These are phyloP conservation scores for Dichomitus squalens DNA, from an alignment of 1,284 basidiomycete species.

Conservation along the genomic window DNA sequence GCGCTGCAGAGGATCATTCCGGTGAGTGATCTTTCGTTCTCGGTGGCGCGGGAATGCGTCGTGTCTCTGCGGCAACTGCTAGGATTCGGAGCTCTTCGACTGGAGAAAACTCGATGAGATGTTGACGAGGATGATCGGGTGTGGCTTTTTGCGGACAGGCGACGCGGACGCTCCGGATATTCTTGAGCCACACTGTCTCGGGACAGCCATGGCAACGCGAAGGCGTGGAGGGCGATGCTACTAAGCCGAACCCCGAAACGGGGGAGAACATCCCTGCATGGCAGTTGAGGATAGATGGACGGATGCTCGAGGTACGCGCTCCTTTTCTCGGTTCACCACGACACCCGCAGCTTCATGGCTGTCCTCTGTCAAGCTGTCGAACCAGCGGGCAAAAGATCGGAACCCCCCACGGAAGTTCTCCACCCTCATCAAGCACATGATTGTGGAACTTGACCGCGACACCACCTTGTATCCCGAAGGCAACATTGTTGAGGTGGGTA, in stretches of 20 bases:
- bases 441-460: constrained; percentile 89
- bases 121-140: background rate
- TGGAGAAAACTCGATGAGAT: background rate
- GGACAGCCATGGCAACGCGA: constrained; percentile 77
- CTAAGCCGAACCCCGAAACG: constrained; percentile 51
- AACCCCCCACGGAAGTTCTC: constrained; percentile 79
- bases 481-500: constrained; percentile 73
- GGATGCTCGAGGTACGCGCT: constrained; percentile 72
- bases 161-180: constrained; percentile 85
- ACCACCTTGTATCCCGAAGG: constrained; percentile 80
- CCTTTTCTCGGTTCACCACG: background rate
- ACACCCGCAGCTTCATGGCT: background rate
- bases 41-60: background rate
- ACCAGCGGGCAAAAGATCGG: constrained; percentile 70
- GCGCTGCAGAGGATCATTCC: constrained; percentile 63
- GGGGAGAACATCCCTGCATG: constrained; percentile 89
- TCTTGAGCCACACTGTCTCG: constrained; percentile 87
- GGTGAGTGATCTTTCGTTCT: constrained; percentile 39
- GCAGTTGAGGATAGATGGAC: constrained; percentile 88
- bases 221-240: constrained; percentile 20
- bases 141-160: constrained; percentile 49
- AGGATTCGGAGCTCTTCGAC: background rate
- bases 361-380: constrained; percentile 46
- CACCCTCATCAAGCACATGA: constrained; percentile 81
- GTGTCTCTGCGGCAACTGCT: too few species aligned